Percentiles rank a stretch among this genome's conserved stretches.
These are phyloP conservation scores for Sporobolomyces pararoseus DNA, from an alignment of 768 basidiomycete genomes.

Conservation along the genomic window DNA sequence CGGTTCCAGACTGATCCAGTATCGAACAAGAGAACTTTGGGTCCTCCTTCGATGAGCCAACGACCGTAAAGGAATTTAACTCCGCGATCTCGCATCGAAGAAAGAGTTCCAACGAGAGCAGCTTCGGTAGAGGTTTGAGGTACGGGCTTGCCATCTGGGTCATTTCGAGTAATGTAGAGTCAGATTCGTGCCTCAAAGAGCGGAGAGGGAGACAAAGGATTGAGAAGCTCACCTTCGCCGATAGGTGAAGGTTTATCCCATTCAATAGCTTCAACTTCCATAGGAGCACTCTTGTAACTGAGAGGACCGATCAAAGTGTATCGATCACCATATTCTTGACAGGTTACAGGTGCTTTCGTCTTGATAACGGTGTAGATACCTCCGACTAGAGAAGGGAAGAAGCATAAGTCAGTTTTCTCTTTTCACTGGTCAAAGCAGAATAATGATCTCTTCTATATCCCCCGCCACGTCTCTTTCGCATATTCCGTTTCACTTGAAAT, in stretches of 20 bases:
- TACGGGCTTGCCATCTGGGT: slow-evolving; percentile 21
- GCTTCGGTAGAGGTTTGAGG: slow-evolving; percentile 39
- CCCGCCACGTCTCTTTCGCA: no score
- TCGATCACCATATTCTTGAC: slow-evolving; percentile 88
- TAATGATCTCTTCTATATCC: not conserved
- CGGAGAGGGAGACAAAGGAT: not conserved
- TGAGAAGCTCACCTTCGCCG: slow-evolving; percentile 16
- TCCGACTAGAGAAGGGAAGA: slow-evolving; percentile 58
- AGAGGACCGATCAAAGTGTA: slow-evolving; percentile 97
- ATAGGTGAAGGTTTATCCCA: slow-evolving; percentile 52
- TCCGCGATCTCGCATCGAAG: slow-evolving; percentile 80
- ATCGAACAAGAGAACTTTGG: slow-evolving; percentile 91
- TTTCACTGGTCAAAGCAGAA: not conserved
- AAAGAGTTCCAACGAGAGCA: slow-evolving; percentile 68
- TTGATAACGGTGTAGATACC: slow-evolving; percentile 99
- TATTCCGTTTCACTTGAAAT: not conserved
- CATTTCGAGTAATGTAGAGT: not conserved
- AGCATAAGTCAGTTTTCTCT: not conserved
- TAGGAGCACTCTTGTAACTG: slow-evolving; percentile 94
- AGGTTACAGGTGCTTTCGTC: slow-evolving; percentile 97
- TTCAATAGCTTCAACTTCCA: slow-evolving; percentile 95
- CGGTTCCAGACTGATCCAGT: slow-evolving; percentile 79
- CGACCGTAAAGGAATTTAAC: slow-evolving; percentile 92
- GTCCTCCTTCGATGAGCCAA: slow-evolving; percentile 97
- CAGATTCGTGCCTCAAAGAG: not conserved